phyloP scores from a whole-genome alignment of 139 green algal species.

The Asterochloris erici region DNA sequence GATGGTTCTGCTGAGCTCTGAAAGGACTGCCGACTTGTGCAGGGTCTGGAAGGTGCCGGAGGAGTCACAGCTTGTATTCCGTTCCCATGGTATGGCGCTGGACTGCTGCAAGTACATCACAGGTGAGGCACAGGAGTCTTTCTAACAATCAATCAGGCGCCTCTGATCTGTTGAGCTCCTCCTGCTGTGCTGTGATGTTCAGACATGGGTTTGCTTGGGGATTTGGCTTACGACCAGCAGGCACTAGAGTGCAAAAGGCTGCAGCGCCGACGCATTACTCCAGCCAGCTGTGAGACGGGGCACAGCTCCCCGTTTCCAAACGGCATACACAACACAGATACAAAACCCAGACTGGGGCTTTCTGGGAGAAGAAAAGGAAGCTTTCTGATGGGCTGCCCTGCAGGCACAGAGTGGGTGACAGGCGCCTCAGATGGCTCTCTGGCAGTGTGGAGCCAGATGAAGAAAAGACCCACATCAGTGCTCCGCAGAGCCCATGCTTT shows the following conservation, averaged over 20 bases:
- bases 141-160: background rate
- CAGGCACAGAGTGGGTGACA: slow-evolving; percentile 76
- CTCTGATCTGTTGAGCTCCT: too few relatives aligned
- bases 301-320: too few relatives aligned
- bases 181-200: too few relatives aligned
- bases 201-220: too few relatives aligned
- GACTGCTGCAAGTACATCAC: slow-evolving; percentile 54
- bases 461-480: slow-evolving; percentile 72
- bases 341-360: background rate
- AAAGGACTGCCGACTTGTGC: background rate
- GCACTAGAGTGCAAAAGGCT: too few relatives aligned
- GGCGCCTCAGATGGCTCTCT: slow-evolving; percentile 68
- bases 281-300: too few relatives aligned
- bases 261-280: too few relatives aligned
- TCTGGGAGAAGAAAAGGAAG: background rate
- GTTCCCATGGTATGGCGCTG: slow-evolving; percentile 43
- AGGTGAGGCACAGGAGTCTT: background rate
- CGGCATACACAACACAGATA: background rate
- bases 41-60: slow-evolving; percentile 97
- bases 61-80: slow-evolving; percentile 94
- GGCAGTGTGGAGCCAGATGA: slow-evolving; percentile 61
- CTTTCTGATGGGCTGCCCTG: slow-evolving; percentile 18
- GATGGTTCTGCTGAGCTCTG: too few relatives aligned
- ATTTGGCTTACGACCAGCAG: too few relatives aligned
- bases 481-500: slow-evolving; percentile 17